Evolutionary conservation across 805 yeast species (phyloP), one percentile per base, ranked within the genome.

Genomic region (Candida multigemmis): DNA sequence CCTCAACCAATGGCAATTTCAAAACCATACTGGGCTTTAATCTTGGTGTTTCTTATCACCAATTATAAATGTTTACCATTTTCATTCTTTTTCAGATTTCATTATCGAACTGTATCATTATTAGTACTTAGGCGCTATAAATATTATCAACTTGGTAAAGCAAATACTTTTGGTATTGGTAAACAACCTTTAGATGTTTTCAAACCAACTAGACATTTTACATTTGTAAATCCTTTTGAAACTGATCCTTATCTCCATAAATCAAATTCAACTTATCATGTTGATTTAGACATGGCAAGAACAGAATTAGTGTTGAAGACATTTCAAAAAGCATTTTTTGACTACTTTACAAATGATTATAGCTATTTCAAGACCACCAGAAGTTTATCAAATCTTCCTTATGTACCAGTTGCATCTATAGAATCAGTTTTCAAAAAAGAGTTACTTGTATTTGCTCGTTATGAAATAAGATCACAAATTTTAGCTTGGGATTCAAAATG

Each of bases 401-500:
- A 71, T 47, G 57, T 77, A 1, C 95, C 96, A 0, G 77, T 87
- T 14, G 95, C 84, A 2, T 67, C 77, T 6, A 77, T 82, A 7
- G 69, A 68, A 27, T 67, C 79, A 16, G 62, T 69, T 15, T 87
- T 83, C 55, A 65, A 77, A 35, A 71, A 67, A 36, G 95, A 87
- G 43, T 74, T 89, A 46, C 68, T 56, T 40, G 78, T 89, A 1
- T 82, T 76, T 43, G 70, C 68, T 30, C 40, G 41, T 14, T 87
- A 76, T 46, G 37, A 54, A 3, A 61, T 87, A 13, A 57, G 60
- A 19, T 67, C 80, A 3, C 59, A 72, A 20, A 65, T 87, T 12
- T 47, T 81, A 5, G 78, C 89, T 6, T 86, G 95, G 94, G 91
- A 83, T 53, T 62, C 70, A 18, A 87, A 86, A 50, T 85, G 96